Evolutionary conservation across 1,139 yeast genomes (phyloP), one percentile per base, ranked within the genome.

Genomic region (Sugiyamaella grinbergsii): DNA sequence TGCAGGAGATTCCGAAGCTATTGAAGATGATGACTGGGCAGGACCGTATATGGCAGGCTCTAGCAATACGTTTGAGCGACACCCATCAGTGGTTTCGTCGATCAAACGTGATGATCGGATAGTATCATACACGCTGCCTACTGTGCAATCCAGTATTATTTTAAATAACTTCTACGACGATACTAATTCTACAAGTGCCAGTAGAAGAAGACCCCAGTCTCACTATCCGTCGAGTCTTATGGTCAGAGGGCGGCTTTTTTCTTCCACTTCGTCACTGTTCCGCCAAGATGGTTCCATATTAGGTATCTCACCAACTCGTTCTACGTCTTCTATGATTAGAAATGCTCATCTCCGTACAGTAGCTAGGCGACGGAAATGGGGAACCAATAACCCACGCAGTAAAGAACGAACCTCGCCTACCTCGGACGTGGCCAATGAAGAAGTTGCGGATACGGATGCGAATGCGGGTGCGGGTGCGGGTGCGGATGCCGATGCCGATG

Each of bases 231-330:
- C 19, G 13, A n/a, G 13, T 18, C 34, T 4, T 10, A 24, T 1
- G 44, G n/a, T n/a, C 24, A 26, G 58, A n/a, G 32, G 26, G 2
- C 44, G 60, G 8, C 48, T 53, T 19, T 57, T 57, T 32, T 55
- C 59, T 5, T 51, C 59, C 1, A 49, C 60, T 1, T 54, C 58
- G 2, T 57, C 60, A 2, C 31, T 57, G 23, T 36, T 52, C 10
- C 47, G 58, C 3, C 54, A 55, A 18, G 54, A 52, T 16, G 36
- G 18, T 10, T 4, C 33, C 1, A 31, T 38, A 32, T 40, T 57
- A 37, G 53, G 58, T 1, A 24, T 57, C 11, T 54, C 58, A 8
- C 59, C 60, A 2, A 57, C 59, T 11, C 50, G 59, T 11, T 54
- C 59, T 1, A 48, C 55, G 6, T 47, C 47, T 3, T 48, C 56